Percentiles rank a stretch among this genome's conserved stretches.
Conservation (phyloP, 495 filamentous ascomycete genomes). For the Podospora sp. region DNA sequence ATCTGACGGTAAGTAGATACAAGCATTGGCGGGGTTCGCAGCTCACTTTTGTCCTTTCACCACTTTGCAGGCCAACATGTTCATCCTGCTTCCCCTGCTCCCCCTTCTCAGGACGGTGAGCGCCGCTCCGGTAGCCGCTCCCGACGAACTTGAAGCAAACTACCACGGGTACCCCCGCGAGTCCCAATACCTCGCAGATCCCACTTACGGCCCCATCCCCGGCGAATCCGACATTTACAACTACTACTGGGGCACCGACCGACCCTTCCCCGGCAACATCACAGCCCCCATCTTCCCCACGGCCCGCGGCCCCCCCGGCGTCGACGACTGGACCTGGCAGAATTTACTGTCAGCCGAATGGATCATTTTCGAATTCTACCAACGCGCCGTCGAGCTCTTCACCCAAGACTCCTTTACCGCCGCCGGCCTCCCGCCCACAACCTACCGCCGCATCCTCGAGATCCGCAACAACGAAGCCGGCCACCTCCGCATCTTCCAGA, state of each 20-base stretch:
- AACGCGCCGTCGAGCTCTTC: conserved; percentile 52
- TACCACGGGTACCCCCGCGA: conserved; percentile 20
- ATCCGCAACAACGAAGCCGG: conserved; percentile 62
- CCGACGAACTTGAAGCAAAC: not conserved
- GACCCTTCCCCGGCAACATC: conserved; percentile 52
- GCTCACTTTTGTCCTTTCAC: not conserved
- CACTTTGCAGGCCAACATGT: not conserved
- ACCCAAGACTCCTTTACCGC: conserved; percentile 43
- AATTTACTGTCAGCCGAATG: conserved; percentile 58
- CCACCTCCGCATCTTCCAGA: conserved; percentile 58
- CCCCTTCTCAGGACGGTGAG: conserved; percentile 5
- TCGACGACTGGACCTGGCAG: conserved; percentile 55
- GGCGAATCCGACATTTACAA: conserved; percentile 48
- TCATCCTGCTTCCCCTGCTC: not conserved
- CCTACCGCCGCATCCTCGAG: conserved; percentile 53
- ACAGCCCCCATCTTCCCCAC: conserved; percentile 48
- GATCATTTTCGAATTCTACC: conserved; percentile 59
- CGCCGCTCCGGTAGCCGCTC: not conserved
- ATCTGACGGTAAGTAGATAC: not conserved
- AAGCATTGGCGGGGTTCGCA: not conserved
- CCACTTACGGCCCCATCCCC: conserved; percentile 44
- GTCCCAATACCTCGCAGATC: conserved; percentile 43
- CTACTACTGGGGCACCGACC: conserved; percentile 44
- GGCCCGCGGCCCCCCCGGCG: conserved; percentile 37
- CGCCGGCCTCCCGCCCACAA: conserved; percentile 47